Evolutionary conservation across 352 stramenopile genomes (phyloP), one percentile per base, ranked within the genome.

Genomic region (Thalassiosira mediterranea): DNA sequence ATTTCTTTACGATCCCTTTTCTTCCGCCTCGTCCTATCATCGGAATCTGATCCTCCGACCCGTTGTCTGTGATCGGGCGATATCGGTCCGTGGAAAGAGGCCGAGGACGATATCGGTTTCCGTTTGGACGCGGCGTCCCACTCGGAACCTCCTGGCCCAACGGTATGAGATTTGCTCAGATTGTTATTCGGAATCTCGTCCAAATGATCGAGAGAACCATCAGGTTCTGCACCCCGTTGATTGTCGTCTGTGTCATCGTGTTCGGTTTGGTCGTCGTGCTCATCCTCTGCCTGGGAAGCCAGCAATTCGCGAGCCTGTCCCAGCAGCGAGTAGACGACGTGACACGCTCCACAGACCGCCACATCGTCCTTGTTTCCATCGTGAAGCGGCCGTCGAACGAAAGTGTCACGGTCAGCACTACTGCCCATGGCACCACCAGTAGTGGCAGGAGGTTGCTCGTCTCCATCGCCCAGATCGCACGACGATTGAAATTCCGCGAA

Each of bases 261-360:
- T 21, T 91, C 78, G 44, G 82, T 73, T 17, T 42, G 34, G 60
- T 76, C 47, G 88, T 79, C 83, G 81, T 13, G 7, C 13, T 7
- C 91, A 37, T 88, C 90, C 72, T 75, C 51, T 54, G 69, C 52
- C 75, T 73, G 60, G 63, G 79, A 57, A 71, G 66, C 31, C 65
- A 81, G 28, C 47, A 75, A 57, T 61, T 74, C 3, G 5, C 94
- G 79, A 1, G 91, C 88, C 21, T 89, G 81, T 65, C 96, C 93
- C 17, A 97, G 78, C 40, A 96, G 73, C 25, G 83, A 74, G 84
- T 97, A 97, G 25, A 97, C 87, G 71, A 88, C 86, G 64, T 91
- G 95, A 82, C 94, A 97, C 57, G 93, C 81, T 13, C 29, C 28
- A 58, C 94, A 97, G 7, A 97, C 94, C 13, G 89, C 81, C 25